phyloP scores from a whole-genome alignment of 164 flowering plant genomes.

The Annona squamosa region DNA sequence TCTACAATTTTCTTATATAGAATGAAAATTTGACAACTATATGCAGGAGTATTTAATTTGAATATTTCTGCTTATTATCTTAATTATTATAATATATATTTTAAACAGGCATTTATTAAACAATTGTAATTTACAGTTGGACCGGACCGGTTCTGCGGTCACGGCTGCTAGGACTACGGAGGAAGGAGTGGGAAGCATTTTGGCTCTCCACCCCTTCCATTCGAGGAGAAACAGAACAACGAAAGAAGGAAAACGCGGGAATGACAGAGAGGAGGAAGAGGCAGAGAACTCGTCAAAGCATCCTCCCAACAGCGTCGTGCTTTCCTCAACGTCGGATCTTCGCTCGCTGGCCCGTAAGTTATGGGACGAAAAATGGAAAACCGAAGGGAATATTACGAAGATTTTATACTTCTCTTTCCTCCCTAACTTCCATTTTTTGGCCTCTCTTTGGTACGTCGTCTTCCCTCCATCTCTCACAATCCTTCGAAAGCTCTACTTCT shows the following conservation, averaged over 20 bases:
- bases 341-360: not conserved
- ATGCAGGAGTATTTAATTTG: too few relatives aligned
- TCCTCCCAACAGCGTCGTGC: not conserved
- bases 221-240: too few relatives aligned
- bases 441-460: slow-evolving; percentile 3
- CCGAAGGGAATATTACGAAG: not conserved
- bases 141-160: too few relatives aligned
- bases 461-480: not conserved
- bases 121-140: too few relatives aligned
- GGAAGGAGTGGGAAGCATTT: slow-evolving; percentile 7
- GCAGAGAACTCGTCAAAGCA: not conserved
- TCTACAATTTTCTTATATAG: too few relatives aligned
- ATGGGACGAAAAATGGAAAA: not conserved
- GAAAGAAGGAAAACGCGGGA: not conserved
- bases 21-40: too few relatives aligned
- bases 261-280: not conserved
- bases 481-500: not conserved
- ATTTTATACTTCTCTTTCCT: slow-evolving; percentile 1
- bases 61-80: too few relatives aligned
- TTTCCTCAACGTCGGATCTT: not conserved
- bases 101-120: too few relatives aligned
- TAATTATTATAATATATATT: too few relatives aligned
- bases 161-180: not conserved
- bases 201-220: not conserved
- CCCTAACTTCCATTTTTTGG: not conserved